phyloP scores from a whole-genome alignment of 1,139 yeast species.

The Hyphopichia wangnamkhiaoensis region DNA sequence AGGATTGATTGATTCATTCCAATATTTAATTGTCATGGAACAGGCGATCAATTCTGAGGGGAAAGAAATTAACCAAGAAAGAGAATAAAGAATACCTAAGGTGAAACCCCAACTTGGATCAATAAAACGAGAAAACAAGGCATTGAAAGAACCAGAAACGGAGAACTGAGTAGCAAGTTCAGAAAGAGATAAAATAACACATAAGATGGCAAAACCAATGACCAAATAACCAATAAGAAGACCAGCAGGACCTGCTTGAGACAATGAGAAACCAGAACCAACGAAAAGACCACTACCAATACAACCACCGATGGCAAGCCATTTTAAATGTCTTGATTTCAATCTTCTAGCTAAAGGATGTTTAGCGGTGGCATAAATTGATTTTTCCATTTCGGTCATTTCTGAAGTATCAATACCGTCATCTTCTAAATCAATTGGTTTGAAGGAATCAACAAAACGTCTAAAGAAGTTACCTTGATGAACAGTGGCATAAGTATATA shows the following conservation, averaged over 20 bases:
- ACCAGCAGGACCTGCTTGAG: constrained; percentile 71
- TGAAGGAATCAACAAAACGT: constrained; percentile 38
- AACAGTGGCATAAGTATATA: constrained; percentile 1
- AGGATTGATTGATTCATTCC: constrained; percentile 39
- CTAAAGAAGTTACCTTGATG: constrained; percentile 10
- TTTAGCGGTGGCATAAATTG: constrained; percentile 38
- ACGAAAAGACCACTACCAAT: constrained; percentile 57
- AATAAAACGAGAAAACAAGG: constrained; percentile 57
- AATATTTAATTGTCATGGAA: constrained; percentile 42
- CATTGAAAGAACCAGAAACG: constrained; percentile 60
- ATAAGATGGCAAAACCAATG: constrained; percentile 46
- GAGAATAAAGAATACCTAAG: constrained; percentile 41
- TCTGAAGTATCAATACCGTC: constrained; percentile 36
- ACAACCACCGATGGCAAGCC: constrained; percentile 47
- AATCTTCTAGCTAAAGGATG: constrained; percentile 40
- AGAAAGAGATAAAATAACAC: constrained; percentile 60
- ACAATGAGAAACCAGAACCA: constrained; percentile 69
- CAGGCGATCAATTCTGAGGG: constrained; percentile 50
- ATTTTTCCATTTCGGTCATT: constrained; percentile 35
- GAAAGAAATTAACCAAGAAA: constrained; percentile 44
- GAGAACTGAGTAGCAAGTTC: constrained; percentile 65
- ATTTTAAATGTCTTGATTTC: constrained; percentile 42
- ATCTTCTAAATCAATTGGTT: constrained; percentile 41
- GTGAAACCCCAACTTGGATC: constrained; percentile 66
- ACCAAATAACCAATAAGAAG: constrained; percentile 52